These are phyloP conservation scores for Coemansia aciculifera DNA, from an alignment of 192 early-diverging fungal genomes.

Conservation along the genomic window DNA sequence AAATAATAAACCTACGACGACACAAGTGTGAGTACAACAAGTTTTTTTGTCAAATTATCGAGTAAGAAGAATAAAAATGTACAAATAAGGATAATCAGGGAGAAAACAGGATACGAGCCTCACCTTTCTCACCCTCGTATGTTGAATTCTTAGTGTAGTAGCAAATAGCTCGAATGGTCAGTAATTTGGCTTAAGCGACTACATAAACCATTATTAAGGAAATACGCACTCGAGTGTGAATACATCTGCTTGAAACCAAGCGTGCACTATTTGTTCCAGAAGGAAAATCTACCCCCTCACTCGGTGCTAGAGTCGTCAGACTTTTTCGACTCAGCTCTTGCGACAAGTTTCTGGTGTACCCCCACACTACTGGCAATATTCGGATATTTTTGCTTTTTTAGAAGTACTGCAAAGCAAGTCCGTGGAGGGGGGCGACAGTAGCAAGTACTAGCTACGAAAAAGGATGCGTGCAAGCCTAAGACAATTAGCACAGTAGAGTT, in stretches of 20 bases:
- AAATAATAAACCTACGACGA: not conserved
- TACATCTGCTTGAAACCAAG: not conserved
- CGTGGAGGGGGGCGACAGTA: not conserved
- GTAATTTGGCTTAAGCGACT: not conserved
- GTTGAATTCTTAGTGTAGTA: not conserved
- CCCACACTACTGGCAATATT: not conserved
- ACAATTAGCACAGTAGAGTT: not conserved
- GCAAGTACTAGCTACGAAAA: not conserved
- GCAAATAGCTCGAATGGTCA: not conserved
- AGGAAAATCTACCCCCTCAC: not conserved
- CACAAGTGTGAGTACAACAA: not conserved
- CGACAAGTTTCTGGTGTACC: not conserved
- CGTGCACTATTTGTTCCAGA: not conserved
- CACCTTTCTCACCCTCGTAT: not conserved
- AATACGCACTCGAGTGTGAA: too few relatives aligned
- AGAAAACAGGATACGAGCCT: not conserved
- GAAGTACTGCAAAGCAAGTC: not conserved
- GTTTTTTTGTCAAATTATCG: not conserved
- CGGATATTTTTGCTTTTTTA: not conserved
- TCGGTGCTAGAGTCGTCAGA: not conserved
- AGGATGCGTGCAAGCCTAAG: not conserved
- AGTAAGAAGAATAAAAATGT: not conserved
- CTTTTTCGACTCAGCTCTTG: not conserved
- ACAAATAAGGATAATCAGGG: not conserved
- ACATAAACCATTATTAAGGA: not conserved